Percentiles rank a stretch among this genome's conserved stretches.
These are phyloP conservation scores for Euryodendron excelsum DNA, from an alignment of 148 eudicot genomes.

Conservation along the genomic window DNA sequence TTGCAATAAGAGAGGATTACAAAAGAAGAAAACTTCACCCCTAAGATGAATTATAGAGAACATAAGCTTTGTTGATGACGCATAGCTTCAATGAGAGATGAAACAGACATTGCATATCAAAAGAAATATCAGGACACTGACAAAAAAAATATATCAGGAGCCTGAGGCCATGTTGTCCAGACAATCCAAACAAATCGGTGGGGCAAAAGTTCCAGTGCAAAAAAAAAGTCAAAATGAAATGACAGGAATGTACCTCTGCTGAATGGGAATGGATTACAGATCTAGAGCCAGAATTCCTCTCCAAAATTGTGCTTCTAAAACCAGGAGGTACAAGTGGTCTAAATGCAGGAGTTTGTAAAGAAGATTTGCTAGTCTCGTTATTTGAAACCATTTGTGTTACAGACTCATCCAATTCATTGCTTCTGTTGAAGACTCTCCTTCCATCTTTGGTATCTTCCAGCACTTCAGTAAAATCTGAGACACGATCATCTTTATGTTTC, in stretches of 20 bases:
- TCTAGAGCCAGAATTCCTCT: slow-evolving; percentile 55
- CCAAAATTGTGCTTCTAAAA: slow-evolving; percentile 56
- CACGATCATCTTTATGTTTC: slow-evolving; percentile 43
- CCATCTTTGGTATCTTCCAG: slow-evolving; percentile 42
- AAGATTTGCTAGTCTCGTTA: slow-evolving; percentile 49
- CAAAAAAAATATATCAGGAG: neutral
- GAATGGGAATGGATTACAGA: slow-evolving; percentile 32
- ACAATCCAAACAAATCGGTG: neutral
- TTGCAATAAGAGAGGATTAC: neutral
- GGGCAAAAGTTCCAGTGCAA: neutral
- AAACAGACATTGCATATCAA: neutral
- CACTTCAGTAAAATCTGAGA: slow-evolving; percentile 26
- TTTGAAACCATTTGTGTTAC: slow-evolving; percentile 30
- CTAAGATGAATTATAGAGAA: neutral
- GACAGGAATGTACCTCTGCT: slow-evolving; percentile 43
- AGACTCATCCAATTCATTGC: slow-evolving; percentile 37
- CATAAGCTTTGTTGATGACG: neutral
- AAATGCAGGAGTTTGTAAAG: slow-evolving; percentile 48
- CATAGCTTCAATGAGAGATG: neutral
- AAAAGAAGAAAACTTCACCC: slow-evolving; percentile 1
- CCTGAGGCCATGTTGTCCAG: neutral
- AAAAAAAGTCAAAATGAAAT: neutral
- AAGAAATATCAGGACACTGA: too few species aligned
- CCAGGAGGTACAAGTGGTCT: slow-evolving; percentile 98
- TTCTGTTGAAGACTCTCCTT: slow-evolving; percentile 17